phyloP scores from a whole-genome alignment of 2,329 filamentous ascomycete genomes.

The Didymella glomerata region DNA sequence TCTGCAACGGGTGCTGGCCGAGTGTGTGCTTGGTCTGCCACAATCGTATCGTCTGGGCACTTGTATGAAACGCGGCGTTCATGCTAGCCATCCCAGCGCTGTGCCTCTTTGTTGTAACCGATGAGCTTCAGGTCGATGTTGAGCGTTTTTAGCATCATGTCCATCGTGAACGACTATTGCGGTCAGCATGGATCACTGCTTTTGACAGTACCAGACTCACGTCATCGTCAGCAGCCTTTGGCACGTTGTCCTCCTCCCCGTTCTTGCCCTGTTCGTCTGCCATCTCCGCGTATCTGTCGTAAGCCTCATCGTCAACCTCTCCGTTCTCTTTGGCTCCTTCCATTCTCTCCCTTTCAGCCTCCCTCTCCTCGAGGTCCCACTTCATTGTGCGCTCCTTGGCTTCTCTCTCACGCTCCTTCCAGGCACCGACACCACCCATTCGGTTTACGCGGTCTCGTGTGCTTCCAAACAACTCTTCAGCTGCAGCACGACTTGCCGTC shows the following conservation, averaged over 20 bases:
- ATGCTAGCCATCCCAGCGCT: conserved; percentile 65
- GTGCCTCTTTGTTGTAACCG: conserved; percentile 66
- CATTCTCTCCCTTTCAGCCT: conserved; percentile 55
- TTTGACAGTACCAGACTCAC: conserved; percentile 37
- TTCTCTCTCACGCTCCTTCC: conserved; percentile 54
- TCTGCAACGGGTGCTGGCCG: not conserved
- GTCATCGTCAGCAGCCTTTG: conserved; percentile 49
- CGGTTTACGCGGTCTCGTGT: conserved; percentile 68
- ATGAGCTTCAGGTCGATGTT: conserved; percentile 70
- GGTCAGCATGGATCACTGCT: conserved; percentile 16
- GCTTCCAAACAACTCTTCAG: conserved; percentile 71
- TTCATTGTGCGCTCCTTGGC: conserved; percentile 47
- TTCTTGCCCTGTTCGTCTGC: conserved; percentile 53
- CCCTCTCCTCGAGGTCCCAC: conserved; percentile 49
- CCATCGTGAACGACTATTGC: conserved; percentile 69
- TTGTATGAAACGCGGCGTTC: not conserved
- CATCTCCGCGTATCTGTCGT: conserved; percentile 54
- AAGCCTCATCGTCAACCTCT: conserved; percentile 57
- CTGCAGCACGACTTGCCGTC: conserved; percentile 66
- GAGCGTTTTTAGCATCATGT: conserved; percentile 71
- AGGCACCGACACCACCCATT: conserved; percentile 70
- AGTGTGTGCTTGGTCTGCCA: not conserved
- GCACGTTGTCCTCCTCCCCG: conserved; percentile 47
- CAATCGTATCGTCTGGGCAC: conserved; percentile 3
- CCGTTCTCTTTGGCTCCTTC: conserved; percentile 51